These are phyloP conservation scores for Aspergillus asperescens DNA, from an alignment of 495 filamentous ascomycete genomes.

Conservation along the genomic window DNA sequence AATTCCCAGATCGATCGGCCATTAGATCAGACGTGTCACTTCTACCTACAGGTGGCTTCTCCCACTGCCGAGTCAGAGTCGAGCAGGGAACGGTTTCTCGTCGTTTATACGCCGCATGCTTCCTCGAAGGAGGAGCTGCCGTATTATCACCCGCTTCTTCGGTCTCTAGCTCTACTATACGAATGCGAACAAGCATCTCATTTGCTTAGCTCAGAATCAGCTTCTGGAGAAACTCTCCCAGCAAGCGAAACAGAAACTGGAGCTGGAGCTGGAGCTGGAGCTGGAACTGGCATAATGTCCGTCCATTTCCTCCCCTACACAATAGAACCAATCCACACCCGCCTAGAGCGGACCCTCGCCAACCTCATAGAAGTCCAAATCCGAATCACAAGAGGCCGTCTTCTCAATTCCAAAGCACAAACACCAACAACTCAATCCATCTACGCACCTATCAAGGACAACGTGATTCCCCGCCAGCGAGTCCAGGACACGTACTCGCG, in stretches of 20 bases:
- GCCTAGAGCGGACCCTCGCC: conserved; percentile 64
- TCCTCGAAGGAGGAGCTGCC: conserved; percentile 57
- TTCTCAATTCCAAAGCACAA: conserved; percentile 33
- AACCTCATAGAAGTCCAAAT: conserved; percentile 65
- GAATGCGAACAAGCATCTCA: conserved; percentile 37
- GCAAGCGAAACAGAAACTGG: neutral
- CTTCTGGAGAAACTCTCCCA: too few relatives aligned
- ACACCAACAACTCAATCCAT: conserved; percentile 34
- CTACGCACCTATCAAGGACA: conserved; percentile 55
- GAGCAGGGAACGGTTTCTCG: conserved; percentile 41
- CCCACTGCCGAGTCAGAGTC: neutral
- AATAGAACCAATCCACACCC: conserved; percentile 31
- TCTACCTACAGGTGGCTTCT: conserved; percentile 41
- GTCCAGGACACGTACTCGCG: conserved; percentile 76
- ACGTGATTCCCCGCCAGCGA: conserved; percentile 63
- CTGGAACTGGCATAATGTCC: conserved; percentile 27
- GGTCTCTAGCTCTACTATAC: conserved; percentile 68
- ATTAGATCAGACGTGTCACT: conserved; percentile 74
- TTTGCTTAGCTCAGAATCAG: neutral
- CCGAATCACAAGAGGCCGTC: conserved; percentile 66
- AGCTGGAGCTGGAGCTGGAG: neutral
- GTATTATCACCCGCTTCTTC: conserved; percentile 79
- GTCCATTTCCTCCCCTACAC: conserved; percentile 27
- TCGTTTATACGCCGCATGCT: conserved; percentile 77
- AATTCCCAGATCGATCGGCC: conserved; percentile 69